These are phyloP conservation scores for Globisporangium nodosum DNA, from an alignment of 352 stramenopile genomes.

Conservation along the genomic window DNA sequence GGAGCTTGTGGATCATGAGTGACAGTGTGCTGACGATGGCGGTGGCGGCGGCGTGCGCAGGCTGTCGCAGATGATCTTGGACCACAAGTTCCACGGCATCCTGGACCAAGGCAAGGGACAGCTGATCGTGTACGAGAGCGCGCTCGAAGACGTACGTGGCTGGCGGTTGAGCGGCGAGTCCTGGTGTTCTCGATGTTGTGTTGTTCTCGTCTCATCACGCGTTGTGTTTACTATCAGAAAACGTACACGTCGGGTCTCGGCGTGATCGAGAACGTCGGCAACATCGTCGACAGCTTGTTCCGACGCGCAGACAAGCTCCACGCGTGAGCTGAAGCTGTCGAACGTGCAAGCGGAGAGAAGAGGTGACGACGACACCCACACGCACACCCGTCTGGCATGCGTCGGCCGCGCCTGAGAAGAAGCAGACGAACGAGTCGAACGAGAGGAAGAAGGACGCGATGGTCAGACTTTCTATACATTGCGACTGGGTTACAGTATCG, in stretches of 20 bases:
- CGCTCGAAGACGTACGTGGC: conserved; percentile 86
- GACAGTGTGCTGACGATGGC: neutral
- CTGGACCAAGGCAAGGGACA: conserved; percentile 99
- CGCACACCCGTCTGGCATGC: neutral
- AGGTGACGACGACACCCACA: neutral
- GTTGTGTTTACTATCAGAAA: conserved; percentile 40
- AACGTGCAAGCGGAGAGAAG: neutral
- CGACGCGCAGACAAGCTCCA: conserved; percentile 80
- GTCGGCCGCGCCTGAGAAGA: neutral
- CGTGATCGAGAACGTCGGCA: conserved; percentile 96
- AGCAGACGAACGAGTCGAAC: too few relatives aligned
- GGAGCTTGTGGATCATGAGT: neutral
- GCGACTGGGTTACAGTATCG: too few relatives aligned
- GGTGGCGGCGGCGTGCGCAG: conserved; percentile 38
- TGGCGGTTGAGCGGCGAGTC: neutral
- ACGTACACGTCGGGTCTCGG: conserved; percentile 91
- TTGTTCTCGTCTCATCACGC: conserved; percentile 3
- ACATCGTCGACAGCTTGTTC: conserved; percentile 96
- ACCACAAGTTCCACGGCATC: conserved; percentile 98
- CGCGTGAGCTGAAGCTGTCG: conserved; percentile 18
- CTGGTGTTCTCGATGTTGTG: neutral
- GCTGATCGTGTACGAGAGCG: conserved; percentile 97
- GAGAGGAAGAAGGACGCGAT: neutral
- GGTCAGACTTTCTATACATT: neutral
- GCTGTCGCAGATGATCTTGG: conserved; percentile 99